Base-by-base conservation (phyloP, 2,329 filamentous ascomycete genomes). In the Sporothrix humicola region DNA sequence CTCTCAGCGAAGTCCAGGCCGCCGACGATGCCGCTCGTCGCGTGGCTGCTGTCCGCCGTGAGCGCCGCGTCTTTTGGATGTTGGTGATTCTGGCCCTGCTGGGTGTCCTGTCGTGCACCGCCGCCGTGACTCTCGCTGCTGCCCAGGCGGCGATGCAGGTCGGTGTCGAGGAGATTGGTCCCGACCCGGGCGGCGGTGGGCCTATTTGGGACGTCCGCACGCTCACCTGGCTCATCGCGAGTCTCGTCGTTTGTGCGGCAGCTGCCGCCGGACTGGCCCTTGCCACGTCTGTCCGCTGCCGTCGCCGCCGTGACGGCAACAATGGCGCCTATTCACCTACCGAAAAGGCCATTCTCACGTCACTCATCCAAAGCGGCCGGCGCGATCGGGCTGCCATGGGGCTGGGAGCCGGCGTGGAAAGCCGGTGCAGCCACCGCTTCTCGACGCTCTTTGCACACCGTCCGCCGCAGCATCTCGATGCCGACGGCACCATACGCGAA, bases 181-280 rank as follows among this genome's bases (percentile, higher is more conserved):
- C 54, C 9, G 61, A 73, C 5, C 37, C 56, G 6, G 66, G 23
- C 15, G 44, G 50, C 50, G 48, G 58, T n/a, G 69, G 70, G 0
- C 66, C 58, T 15, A 42, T 72, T n/a, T 75, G 69, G 72, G 58
- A 74, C 56, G 4, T 58, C 10, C 61, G 69, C 26, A 72, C 69
- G 17, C 56, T 73, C 7, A 73, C 69, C 31, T 76, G 75, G 75
- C 65, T 75, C 6, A 42, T 54, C 7, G 71, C 72, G 1, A 75
- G 74, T n/a, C 31, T 76, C 15, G 72, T 69, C 1, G 52, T 73
- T 13, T 61, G 69, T n/a, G 54, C 50, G 0, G 20, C 46, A 3
- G 65, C 74, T 0, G 73, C 50, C 8, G 63, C 58, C 2, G 56
- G 71, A 13, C 61, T 75, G 12, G 71, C 42, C 1, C 42, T 70